phyloP scores from a whole-genome alignment of 2,329 filamentous ascomycete genomes.

The Cordyceps tenuipes region DNA sequence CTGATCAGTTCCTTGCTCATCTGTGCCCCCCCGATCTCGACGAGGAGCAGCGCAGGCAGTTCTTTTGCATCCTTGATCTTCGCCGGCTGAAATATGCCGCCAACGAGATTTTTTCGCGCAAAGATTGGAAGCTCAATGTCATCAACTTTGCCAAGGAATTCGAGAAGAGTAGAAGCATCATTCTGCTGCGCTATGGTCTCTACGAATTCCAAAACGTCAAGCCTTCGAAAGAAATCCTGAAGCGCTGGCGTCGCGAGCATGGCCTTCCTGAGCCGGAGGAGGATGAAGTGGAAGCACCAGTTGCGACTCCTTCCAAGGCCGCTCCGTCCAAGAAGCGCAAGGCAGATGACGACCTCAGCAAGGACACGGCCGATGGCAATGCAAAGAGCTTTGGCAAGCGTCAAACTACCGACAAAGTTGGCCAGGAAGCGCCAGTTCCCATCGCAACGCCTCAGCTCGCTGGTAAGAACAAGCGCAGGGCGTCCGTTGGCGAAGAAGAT shows the following conservation, averaged over 20 bases:
- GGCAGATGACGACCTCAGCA: constrained; percentile 42
- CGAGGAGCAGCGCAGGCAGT: constrained; percentile 52
- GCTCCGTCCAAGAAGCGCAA: constrained; percentile 45
- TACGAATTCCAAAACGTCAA: constrained; percentile 57
- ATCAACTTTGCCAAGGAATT: constrained; percentile 57
- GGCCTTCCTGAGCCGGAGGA: constrained; percentile 44
- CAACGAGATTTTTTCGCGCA: constrained; percentile 51
- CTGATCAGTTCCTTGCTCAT: constrained; percentile 50
- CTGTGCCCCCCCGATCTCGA: constrained; percentile 50
- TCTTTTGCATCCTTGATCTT: constrained; percentile 55
- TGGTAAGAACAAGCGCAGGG: constrained; percentile 47
- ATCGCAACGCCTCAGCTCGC: constrained; percentile 20
- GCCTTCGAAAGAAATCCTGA: constrained; percentile 48
- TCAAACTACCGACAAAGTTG: constrained; percentile 34
- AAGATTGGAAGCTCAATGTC: constrained; percentile 56
- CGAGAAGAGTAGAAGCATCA: constrained; percentile 54
- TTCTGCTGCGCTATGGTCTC: constrained; percentile 52
- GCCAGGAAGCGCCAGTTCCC: constrained; percentile 25
- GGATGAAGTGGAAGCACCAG: constrained; percentile 28
- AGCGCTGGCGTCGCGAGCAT: constrained; percentile 50
- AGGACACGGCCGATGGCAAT: constrained; percentile 27
- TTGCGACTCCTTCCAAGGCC: constrained; percentile 24
- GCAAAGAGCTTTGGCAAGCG: constrained; percentile 40
- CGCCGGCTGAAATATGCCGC: constrained; percentile 54
- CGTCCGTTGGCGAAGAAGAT: constrained; percentile 39